These are phyloP conservation scores for Penicillium corylophilum DNA, from an alignment of 2,329 filamentous ascomycete species.

Conservation along the genomic window DNA sequence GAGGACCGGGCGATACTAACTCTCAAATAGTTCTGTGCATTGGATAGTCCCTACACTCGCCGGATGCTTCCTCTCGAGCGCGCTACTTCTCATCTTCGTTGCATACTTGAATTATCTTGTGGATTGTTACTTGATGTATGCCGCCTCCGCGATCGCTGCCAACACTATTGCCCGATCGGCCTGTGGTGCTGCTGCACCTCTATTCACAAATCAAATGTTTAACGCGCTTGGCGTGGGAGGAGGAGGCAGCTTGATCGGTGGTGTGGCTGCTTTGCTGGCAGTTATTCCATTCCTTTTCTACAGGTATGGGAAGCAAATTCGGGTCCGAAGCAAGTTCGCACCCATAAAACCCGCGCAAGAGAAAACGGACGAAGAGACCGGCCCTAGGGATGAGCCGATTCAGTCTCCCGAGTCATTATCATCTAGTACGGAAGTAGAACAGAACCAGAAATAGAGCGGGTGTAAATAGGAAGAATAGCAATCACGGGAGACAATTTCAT, in stretches of 20 bases:
- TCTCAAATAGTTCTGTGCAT: conserved; percentile 29
- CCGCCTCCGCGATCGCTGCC: conserved; percentile 23
- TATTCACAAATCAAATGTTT: conserved; percentile 27
- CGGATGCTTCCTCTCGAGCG: conserved; percentile 43
- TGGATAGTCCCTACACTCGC: conserved; percentile 51
- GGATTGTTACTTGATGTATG: conserved; percentile 49
- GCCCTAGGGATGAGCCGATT: not conserved
- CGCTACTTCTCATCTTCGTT: conserved; percentile 52
- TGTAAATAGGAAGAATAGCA: not conserved
- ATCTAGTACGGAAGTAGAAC: not conserved
- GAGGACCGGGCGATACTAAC: not conserved
- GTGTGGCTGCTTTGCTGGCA: conserved; percentile 20
- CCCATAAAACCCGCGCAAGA: conserved; percentile 5
- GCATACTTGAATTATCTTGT: conserved; percentile 56
- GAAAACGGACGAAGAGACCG: not conserved
- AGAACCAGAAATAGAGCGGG: not conserved
- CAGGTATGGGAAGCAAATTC: conserved; percentile 41
- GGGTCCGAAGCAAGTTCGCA: conserved; percentile 47
- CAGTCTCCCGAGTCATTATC: not conserved
- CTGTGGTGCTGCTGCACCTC: conserved; percentile 23
- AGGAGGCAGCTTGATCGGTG: conserved; percentile 25
- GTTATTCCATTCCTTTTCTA: conserved; percentile 43
- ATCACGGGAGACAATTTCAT: not conserved
- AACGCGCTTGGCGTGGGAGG: conserved; percentile 21
- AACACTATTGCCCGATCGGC: conserved; percentile 24